Percentiles rank a stretch among this genome's conserved stretches.
Conservation (phyloP, 78 protist species). For the Dictyostelium intermedium region DNA sequence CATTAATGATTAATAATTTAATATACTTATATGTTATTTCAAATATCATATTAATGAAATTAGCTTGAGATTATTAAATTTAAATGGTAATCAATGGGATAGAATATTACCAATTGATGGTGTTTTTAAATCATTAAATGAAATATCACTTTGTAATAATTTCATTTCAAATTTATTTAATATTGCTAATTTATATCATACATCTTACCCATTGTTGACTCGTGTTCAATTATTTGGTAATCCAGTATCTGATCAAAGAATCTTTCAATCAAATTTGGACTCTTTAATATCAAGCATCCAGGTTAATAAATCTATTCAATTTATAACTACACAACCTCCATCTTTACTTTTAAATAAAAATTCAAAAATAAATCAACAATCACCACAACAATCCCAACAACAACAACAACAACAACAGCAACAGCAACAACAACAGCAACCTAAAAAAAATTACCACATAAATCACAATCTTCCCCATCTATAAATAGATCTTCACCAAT, state of each 20-base stretch:
- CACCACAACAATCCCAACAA: background rate
- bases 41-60: background rate
- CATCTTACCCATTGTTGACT: slow-evolving; percentile 58
- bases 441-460: background rate
- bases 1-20: background rate
- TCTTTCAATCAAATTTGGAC: background rate
- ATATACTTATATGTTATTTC: background rate
- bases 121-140: slow-evolving; percentile 30
- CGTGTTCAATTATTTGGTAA: slow-evolving; percentile 62
- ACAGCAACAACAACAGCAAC: background rate
- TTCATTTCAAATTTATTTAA: slow-evolving; percentile 23
- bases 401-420: background rate
- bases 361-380: background rate
- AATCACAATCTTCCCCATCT: slow-evolving; percentile 4
- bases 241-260: background rate
- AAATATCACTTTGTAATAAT: slow-evolving; percentile 44
- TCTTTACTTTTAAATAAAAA: background rate
- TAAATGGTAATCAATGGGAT: slow-evolving; percentile 72
- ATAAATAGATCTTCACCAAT: slow-evolving; percentile 15
- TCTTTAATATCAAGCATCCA: slow-evolving; percentile 18
- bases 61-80: slow-evolving; percentile 57
- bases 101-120: slow-evolving; percentile 67
- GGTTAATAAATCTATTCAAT: slow-evolving; percentile 45
- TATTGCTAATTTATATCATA: slow-evolving; percentile 60
- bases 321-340: slow-evolving; percentile 25